Conservation (phyloP, 176 grass and related monocot genomes). For the Triticum dicoccoides region DNA sequence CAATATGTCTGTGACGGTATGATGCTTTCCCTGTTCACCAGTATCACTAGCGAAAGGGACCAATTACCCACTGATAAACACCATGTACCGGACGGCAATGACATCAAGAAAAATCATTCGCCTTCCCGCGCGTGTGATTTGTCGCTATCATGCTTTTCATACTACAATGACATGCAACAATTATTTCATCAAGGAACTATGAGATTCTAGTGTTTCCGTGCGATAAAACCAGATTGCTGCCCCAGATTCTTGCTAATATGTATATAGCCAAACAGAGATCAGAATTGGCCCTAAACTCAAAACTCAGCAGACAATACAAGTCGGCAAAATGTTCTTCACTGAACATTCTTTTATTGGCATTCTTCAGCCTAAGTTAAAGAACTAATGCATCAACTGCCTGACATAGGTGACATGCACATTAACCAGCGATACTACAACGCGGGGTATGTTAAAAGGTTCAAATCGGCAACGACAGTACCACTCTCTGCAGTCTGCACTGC, state of each 20-base stretch:
- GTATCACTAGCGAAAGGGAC: neutral
- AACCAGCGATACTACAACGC: constrained; percentile 23
- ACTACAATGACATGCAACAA: neutral
- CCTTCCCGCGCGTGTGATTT: neutral
- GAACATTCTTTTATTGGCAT: constrained; percentile 35
- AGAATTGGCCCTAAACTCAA: neutral
- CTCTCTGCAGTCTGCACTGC: constrained; percentile 29
- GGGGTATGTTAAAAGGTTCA: constrained; percentile 37
- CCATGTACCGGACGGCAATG: neutral
- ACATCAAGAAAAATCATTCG: constrained; percentile 9
- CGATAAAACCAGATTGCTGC: neutral
- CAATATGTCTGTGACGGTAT: neutral
- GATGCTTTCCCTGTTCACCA: neutral
- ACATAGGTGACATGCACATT: constrained; percentile 17
- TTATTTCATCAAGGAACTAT: neutral
- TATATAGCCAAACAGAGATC: neutral
- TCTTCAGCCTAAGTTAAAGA: constrained; percentile 28
- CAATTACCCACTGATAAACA: neutral
- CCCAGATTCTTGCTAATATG: neutral
- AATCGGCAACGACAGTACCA: neutral
- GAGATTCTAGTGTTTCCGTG: neutral
- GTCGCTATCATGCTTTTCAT: neutral
- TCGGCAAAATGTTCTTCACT: neutral
- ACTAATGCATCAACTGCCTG: constrained; percentile 12
- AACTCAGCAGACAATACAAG: neutral